A percentile compares a stretch with the other conserved stretches of the same genome.
Evolutionary conservation across 805 yeast genomes (phyloP).

Genomic region (Spathaspora arborariae): DNA sequence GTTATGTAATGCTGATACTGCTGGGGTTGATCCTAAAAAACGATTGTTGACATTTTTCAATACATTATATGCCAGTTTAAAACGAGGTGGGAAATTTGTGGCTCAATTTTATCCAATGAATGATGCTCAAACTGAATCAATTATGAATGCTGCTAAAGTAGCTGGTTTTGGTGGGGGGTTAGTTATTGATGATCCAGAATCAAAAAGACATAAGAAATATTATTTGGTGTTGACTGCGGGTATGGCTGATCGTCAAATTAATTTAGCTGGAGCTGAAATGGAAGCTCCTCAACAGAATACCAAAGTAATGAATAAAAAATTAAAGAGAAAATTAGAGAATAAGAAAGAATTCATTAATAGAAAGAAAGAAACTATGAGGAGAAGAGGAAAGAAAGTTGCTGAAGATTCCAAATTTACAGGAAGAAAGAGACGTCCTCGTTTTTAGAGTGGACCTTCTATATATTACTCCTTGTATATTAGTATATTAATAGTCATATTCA

Average conservation of each 20-base stretch:
- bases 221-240: slow-evolving; percentile 91
- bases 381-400: slow-evolving; percentile 87
- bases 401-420: slow-evolving; percentile 90
- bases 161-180: slow-evolving; percentile 97
- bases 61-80: slow-evolving; percentile 79
- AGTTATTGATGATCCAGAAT: slow-evolving; percentile 89
- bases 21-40: slow-evolving; percentile 76
- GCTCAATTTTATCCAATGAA: slow-evolving; percentile 96
- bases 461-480: slow-evolving; percentile 1
- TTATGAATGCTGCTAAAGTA: slow-evolving; percentile 80
- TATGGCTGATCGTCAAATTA: slow-evolving; percentile 65
- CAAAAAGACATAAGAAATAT: slow-evolving; percentile 85
- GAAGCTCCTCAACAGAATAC: slow-evolving; percentile 51
- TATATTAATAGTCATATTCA: background rate
- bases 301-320: slow-evolving; percentile 35
- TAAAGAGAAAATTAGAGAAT: slow-evolving; percentile 55
- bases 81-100: slow-evolving; percentile 94
- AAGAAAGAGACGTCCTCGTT: slow-evolving; percentile 51
- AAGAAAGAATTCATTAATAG: slow-evolving; percentile 78
- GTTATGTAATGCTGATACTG: slow-evolving; percentile 93
- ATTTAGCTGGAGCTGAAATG: slow-evolving; percentile 76
- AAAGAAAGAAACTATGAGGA: slow-evolving; percentile 90
- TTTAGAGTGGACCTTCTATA: slow-evolving; percentile 14
- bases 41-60: slow-evolving; percentile 81
- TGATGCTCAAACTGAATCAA: slow-evolving; percentile 77